Conservation (phyloP, 208 protist species). For the Acanthamoeba rhysodes region DNA sequence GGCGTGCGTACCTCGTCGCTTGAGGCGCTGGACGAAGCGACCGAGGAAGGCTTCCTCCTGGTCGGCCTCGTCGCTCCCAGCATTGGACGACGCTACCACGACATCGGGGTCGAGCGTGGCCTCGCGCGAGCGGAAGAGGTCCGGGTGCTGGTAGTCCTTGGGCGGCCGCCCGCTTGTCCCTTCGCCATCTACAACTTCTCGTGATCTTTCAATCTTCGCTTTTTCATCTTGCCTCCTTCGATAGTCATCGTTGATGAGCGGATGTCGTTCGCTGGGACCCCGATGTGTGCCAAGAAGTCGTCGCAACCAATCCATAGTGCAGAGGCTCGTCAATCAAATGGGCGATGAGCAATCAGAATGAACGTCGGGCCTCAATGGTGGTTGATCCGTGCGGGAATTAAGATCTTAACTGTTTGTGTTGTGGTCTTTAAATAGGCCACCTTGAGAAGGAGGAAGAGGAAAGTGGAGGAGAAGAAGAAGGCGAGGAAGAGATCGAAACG, state of each 20-base stretch:
- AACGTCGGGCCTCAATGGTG: too few species aligned
- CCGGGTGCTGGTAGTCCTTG: conserved; percentile 2
- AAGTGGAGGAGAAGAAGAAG: neutral
- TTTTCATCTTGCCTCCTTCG: neutral
- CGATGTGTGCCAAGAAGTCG: neutral
- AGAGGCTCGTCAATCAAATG: neutral
- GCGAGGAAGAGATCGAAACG: neutral
- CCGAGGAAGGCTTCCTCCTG: conserved; percentile 30
- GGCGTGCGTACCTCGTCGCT: neutral
- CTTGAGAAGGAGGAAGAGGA: neutral
- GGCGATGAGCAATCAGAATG: neutral
- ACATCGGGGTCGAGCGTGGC: neutral
- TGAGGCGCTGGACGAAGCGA: conserved; percentile 21
- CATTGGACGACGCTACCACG: neutral
- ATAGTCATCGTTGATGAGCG: neutral
- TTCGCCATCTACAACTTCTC: neutral
- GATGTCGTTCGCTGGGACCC: neutral
- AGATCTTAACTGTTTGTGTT: neutral
- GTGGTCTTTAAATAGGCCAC: neutral
- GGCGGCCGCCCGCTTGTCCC: neutral
- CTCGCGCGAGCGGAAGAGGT: neutral
- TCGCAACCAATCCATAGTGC: neutral
- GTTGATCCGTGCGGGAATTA: too few species aligned
- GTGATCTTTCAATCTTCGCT: neutral
- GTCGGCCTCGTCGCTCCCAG: neutral